Percentiles rank a stretch among this genome's conserved stretches.
These are phyloP conservation scores for Sordariomycetes sp. DNA, from an alignment of 2,329 filamentous ascomycete genomes.

Conservation along the genomic window DNA sequence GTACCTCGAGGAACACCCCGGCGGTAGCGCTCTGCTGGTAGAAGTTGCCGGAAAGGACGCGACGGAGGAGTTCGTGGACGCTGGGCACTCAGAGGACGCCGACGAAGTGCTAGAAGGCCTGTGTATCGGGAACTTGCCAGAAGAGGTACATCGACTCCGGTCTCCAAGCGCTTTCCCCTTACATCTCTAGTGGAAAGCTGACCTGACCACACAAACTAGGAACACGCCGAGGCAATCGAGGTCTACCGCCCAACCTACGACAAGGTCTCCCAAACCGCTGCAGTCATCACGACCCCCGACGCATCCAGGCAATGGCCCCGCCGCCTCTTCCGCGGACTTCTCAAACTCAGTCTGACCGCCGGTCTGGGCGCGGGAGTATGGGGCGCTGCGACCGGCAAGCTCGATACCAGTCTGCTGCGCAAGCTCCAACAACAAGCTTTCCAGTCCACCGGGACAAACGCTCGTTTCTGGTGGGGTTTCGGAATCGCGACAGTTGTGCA, in stretches of 20 bases:
- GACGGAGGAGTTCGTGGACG: constrained; percentile 70
- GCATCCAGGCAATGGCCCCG: not conserved
- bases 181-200: not conserved
- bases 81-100: constrained; percentile 61
- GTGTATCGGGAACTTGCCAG: constrained; percentile 18
- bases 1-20: constrained; percentile 49
- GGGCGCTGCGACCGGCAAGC: not conserved
- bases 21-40: constrained; percentile 64
- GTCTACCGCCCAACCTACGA: not conserved
- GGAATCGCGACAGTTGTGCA: not conserved
- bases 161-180: too few relatives aligned
- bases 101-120: constrained; percentile 25
- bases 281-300: not conserved
- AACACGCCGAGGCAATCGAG: not conserved
- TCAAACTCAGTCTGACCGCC: not conserved
- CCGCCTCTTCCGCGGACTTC: not conserved
- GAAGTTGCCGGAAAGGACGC: constrained; percentile 69
- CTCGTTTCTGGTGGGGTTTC: not conserved
- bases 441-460: not conserved
- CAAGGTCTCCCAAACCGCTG: not conserved
- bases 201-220: too few relatives aligned
- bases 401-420: not conserved
- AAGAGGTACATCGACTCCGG: too few relatives aligned
- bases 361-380: not conserved
- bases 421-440: not conserved